A percentile compares a stretch with the other conserved stretches of the same genome.
Conservation (phyloP, 176 grass and related monocot genomes). For the Poa pratensis region DNA sequence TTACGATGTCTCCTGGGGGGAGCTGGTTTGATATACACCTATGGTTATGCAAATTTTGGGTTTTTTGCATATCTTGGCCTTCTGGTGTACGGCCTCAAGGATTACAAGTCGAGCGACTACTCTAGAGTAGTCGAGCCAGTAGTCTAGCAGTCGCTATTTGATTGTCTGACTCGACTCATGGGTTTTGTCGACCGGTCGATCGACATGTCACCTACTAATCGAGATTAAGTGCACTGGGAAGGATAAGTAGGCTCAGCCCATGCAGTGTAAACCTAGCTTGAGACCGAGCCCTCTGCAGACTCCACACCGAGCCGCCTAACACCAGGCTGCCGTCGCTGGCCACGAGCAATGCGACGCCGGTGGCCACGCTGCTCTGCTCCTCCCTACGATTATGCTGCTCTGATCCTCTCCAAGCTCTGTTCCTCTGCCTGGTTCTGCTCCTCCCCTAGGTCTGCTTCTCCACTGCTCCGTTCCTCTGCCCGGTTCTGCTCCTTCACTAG, state of each 20-base stretch:
- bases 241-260: background rate
- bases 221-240: background rate
- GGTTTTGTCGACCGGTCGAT: background rate
- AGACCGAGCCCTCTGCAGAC: background rate
- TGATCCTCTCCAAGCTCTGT: background rate
- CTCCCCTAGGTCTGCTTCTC: background rate
- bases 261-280: background rate
- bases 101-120: background rate
- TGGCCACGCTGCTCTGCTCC: background rate
- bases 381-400: background rate
- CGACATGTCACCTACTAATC: background rate
- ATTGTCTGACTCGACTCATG: background rate
- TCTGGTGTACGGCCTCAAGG: background rate
- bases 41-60: background rate
- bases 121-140: too few species aligned
- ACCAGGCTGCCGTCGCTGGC: background rate
- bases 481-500: background rate
- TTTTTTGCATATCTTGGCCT: background rate
- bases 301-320: background rate
- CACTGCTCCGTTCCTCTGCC: too few species aligned
- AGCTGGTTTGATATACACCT: background rate
- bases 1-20: too few species aligned
- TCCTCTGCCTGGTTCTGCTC: background rate
- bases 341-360: too few species aligned
- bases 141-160: background rate